Percentiles rank a stretch among this genome's conserved stretches.
phyloP scores from a whole-genome alignment of 1,284 basidiomycete species.

The Stereum hirsutum region DNA sequence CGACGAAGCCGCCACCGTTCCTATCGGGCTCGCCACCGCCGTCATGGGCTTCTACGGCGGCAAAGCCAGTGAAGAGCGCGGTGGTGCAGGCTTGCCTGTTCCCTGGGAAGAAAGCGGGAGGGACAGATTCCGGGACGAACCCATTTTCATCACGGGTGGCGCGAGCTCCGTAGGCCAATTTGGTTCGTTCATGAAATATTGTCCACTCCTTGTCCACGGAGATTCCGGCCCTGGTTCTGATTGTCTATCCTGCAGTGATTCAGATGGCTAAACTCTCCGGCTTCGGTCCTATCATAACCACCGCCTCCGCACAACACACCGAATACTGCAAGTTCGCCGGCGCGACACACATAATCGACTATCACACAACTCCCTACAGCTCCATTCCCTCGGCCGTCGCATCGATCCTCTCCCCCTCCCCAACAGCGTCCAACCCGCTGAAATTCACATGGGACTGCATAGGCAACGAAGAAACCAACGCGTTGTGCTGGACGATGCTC shows the following conservation, averaged over 20 bases:
- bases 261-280: constrained; percentile 17
- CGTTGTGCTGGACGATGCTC: constrained; percentile 16
- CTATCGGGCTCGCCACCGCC: constrained; percentile 28
- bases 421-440: constrained; percentile 8
- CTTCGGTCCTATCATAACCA: constrained; percentile 23
- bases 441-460: constrained; percentile 19
- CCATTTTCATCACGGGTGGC: constrained; percentile 35
- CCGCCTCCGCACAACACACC: constrained; percentile 23
- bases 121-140: constrained; percentile 25
- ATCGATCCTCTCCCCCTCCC: no score
- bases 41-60: constrained; percentile 28
- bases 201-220: no score
- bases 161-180: constrained; percentile 34
- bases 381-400: constrained; percentile 4
- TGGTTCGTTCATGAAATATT: no score
- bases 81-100: constrained; percentile 21
- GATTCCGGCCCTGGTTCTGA: neutral
- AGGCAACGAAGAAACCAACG: constrained; percentile 12
- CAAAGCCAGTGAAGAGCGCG: constrained; percentile 15
- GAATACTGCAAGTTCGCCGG: constrained; percentile 22
- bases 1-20: constrained; percentile 26
- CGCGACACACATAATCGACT: constrained; percentile 24
- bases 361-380: constrained; percentile 8
- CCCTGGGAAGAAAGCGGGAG: constrained; percentile 20
- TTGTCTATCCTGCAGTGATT: neutral